phyloP scores from a whole-genome alignment of 805 yeast species.

The Deakozyma indianensis region DNA sequence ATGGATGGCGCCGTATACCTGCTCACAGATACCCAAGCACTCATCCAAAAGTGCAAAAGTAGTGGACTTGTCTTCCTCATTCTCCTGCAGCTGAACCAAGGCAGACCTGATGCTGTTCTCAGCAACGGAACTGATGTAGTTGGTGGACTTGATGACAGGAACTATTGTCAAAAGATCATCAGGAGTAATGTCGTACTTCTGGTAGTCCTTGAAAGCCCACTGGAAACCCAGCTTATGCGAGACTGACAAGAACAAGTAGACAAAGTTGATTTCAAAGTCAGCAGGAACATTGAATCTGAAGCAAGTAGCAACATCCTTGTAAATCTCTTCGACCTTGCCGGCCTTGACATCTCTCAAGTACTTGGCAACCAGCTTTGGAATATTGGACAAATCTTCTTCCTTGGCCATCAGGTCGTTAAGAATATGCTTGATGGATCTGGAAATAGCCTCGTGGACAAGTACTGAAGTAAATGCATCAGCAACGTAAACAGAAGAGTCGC shows the following conservation, averaged over 20 bases:
- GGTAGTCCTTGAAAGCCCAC: slow-evolving; percentile 43
- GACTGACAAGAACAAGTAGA: slow-evolving; percentile 51
- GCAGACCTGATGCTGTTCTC: slow-evolving; percentile 46
- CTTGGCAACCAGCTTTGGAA: slow-evolving; percentile 59
- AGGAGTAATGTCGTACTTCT: slow-evolving; percentile 24
- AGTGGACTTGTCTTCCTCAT: slow-evolving; percentile 21
- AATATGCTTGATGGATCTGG: slow-evolving; percentile 68
- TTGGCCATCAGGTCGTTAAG: slow-evolving; percentile 33
- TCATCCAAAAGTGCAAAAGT: slow-evolving; percentile 58
- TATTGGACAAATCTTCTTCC: slow-evolving; percentile 40
- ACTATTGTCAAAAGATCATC: slow-evolving; percentile 55
- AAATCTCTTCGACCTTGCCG: slow-evolving; percentile 26
- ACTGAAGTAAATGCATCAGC: slow-evolving; percentile 34
- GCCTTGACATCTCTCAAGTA: slow-evolving; percentile 23
- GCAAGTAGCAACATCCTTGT: slow-evolving; percentile 41
- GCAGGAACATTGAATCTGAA: slow-evolving; percentile 45
- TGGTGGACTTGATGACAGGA: slow-evolving; percentile 64
- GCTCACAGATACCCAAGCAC: slow-evolving; percentile 60
- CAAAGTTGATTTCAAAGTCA: slow-evolving; percentile 30
- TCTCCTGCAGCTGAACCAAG: slow-evolving; percentile 13
- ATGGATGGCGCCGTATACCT: slow-evolving; percentile 69
- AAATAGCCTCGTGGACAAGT: slow-evolving; percentile 53
- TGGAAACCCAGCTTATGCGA: slow-evolving; percentile 77
- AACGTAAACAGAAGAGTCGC: slow-evolving; percentile 23
- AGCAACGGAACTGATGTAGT: slow-evolving; percentile 49